Evolutionary conservation across 306 rosid species (phyloP), one percentile per base, ranked within the genome.

Genomic region (Quercus rubra): DNA sequence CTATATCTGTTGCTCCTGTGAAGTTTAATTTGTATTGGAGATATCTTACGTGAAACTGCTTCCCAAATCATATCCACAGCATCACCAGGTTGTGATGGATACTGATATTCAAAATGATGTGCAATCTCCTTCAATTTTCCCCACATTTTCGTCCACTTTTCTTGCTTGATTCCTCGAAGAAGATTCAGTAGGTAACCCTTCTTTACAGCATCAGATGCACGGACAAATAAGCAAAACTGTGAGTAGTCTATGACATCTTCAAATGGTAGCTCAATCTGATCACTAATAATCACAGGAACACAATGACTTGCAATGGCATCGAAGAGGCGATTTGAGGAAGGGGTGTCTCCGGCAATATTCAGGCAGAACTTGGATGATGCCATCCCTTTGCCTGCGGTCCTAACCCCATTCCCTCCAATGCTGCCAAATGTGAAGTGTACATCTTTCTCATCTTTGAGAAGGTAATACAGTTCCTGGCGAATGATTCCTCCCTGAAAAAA

Each of bases 221-320:
- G 84, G 49, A 91, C 89, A 17, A 92, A 91, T 76, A 94, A 41
- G 75, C 91, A 86, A 79, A 94, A 94, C 57, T 92, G 74, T 9
- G 98, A 86, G 93, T 94, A 94, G 81, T 94, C 97, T 35, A 94
- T 75, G 79, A 85, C 86, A 82, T 94, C 97, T 85, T 91, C 97
- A 66, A 84, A 92, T 23, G 97, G 98, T 69, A 94, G 90, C 84
- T 92, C 98, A 73, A 94, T 92, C 70, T 94, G 82, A 41, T 94
- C 97, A 10, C 97, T 94, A 12, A 94, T 87, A 43, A 92, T 88
- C 70, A 94, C 98, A 19, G 98, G 98, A 78, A 94, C 91, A 78
- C 98, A 92, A 73, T 91, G 94, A 87, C 97, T 91, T 27, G 92
- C 93, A 71, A 93, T 91, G 71, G 99, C 92, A 80, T 95, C 99